Base-by-base conservation (phyloP, 139 green algal genomes). In the Eudorina sp. region DNA sequence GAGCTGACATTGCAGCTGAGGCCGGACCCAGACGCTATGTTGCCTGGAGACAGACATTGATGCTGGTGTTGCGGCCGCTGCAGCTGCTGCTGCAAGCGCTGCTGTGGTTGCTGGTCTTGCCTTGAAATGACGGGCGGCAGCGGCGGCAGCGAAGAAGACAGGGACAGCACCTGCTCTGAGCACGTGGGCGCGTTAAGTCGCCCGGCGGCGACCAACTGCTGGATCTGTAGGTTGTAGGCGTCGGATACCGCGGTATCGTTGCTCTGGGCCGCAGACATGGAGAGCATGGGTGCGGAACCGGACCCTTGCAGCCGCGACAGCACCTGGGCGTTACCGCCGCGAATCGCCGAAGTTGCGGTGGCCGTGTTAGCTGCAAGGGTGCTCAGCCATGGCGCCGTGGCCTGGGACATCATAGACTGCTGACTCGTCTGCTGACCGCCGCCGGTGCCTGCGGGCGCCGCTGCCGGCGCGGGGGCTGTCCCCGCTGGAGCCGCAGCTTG, bases 41-140 rank as follows among this genome's bases (percentile, higher is more conserved):
- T 72, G 62, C 27, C 11, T 25, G 62, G 62, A 16, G 62, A 34
- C 31, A 48, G 31, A 40, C 16, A 34, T 29, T 48, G 68, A 9
- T 76, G 68, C 11, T 43, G 66, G 4, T 74, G 66, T 43, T 46
- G 31, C n/a, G n/a, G n/a, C n/a, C n/a, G n/a, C 27, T 76, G 68
- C 31, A 25, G 68, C 31, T 31, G 36, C 68, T 46, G 66, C 66
- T 45, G n/a, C n/a, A n/a, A n/a, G n/a, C n/a, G n/a, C n/a, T n/a
- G n/a, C n/a, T n/a, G n/a, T n/a, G n/a, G n/a, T n/a, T n/a, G n/a
- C n/a, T n/a, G n/a, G n/a, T n/a, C n/a, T n/a, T n/a, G 41, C 23
- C 80, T 27, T 7, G 60, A 41, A 0, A 27, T 34, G 41, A 86
- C 76, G 6, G 60, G 60, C 7, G 80, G 80, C 80, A 86, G 55